A percentile compares a stretch with the other conserved stretches of the same genome.
Evolutionary conservation across 139 green algal genomes (phyloP).

Genomic region (Ettlia oleoabundans): DNA sequence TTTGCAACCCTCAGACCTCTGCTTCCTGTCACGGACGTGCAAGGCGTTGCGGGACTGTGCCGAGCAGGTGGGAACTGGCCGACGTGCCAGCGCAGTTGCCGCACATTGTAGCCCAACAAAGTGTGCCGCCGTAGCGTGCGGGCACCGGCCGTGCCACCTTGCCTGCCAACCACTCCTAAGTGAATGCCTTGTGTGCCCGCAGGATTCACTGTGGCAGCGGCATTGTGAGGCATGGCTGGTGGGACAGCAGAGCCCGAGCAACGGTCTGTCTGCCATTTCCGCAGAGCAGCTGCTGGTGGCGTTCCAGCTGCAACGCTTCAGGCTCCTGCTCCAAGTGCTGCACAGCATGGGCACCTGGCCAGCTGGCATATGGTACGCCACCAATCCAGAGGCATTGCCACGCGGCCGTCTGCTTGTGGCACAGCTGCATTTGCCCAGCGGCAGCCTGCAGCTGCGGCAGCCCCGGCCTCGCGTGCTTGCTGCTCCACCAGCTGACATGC

Average conservation of each 20-base stretch:
- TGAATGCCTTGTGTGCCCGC: background rate
- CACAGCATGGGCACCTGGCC: slow-evolving; percentile 16
- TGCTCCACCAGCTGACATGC: background rate
- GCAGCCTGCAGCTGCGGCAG: background rate
- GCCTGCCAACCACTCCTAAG: background rate
- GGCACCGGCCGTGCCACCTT: too few species aligned
- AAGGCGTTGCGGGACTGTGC: too few species aligned
- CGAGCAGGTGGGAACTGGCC: too few species aligned
- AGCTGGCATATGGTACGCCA: background rate
- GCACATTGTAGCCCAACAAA: too few species aligned
- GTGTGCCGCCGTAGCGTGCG: too few species aligned
- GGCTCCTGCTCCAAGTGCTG: background rate
- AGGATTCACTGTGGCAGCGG: slow-evolving; percentile 1
- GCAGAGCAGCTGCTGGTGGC: background rate
- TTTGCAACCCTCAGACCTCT: too few species aligned
- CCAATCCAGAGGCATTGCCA: background rate
- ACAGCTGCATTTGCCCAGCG: background rate
- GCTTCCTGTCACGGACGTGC: too few species aligned
- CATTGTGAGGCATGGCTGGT: slow-evolving; percentile 25
- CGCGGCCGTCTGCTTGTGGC: background rate
- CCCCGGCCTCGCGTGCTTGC: background rate
- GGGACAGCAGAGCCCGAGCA: background rate
- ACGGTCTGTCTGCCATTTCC: background rate
- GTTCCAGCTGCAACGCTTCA: background rate
- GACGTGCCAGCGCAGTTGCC: too few species aligned